Evolutionary conservation across 257 asterid genomes (phyloP).

Genomic region (Jaltomata sinuosa): DNA sequence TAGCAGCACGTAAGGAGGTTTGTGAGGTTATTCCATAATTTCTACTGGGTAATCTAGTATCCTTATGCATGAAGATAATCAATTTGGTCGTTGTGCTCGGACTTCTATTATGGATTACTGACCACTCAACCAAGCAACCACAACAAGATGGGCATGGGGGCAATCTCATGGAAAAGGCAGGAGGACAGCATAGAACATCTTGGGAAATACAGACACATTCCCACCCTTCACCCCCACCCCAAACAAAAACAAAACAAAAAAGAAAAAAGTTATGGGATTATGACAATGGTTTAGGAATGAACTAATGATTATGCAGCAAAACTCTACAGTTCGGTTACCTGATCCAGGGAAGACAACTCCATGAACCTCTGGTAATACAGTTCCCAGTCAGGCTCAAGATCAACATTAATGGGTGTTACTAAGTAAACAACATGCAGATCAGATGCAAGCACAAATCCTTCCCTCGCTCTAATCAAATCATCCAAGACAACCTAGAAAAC

Average conservation of each 20-base stretch:
- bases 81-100: not conserved
- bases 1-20: not conserved
- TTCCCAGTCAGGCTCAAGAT: slow-evolving; percentile 97
- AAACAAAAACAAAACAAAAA: not conserved
- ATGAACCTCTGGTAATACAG: slow-evolving; percentile 85
- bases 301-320: not conserved
- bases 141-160: not conserved
- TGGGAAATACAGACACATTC: not conserved
- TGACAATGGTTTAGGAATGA: not conserved
- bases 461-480: slow-evolving; percentile 91
- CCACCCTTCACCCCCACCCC: not conserved
- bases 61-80: not conserved
- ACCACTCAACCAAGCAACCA: not conserved
- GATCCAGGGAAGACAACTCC: slow-evolving; percentile 81
- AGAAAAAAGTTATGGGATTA: not conserved
- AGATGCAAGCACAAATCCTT: slow-evolving; percentile 98
- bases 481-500: slow-evolving; percentile 77
- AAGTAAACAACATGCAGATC: slow-evolving; percentile 94
- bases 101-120: not conserved
- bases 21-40: not conserved
- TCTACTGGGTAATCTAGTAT: not conserved
- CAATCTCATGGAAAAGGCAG: not conserved
- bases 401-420: slow-evolving; percentile 95
- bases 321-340: slow-evolving; percentile 36
- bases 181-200: not conserved